A percentile compares a stretch with the other conserved stretches of the same genome.
Conservation (phyloP, 83 land plant genomes). For the Isoetes engelmannii region DNA sequence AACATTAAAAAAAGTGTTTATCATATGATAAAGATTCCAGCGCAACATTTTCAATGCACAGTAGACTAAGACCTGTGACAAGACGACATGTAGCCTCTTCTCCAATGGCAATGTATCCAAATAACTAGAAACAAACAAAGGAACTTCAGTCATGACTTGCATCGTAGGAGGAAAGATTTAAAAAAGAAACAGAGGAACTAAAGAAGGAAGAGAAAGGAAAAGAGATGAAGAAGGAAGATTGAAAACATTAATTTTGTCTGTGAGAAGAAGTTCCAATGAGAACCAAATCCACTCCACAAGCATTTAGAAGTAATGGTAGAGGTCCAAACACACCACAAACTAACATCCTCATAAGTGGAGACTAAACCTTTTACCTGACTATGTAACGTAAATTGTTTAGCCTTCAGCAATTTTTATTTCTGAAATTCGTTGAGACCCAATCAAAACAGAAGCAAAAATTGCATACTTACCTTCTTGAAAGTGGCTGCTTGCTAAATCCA, state of each 20-base stretch:
- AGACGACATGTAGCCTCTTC: slow-evolving; percentile 35
- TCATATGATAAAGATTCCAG: not conserved
- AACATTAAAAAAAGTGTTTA: not conserved
- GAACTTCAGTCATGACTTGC: too few species aligned
- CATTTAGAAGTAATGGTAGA: slow-evolving; percentile 3
- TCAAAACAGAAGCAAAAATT: too few species aligned
- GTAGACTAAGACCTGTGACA: slow-evolving; percentile 33
- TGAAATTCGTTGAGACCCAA: too few species aligned
- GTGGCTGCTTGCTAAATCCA: slow-evolving; percentile 26
- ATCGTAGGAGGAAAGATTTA: too few species aligned
- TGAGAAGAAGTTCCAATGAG: too few species aligned
- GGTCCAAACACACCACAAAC: not conserved
- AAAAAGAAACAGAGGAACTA: too few species aligned
- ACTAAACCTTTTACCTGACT: not conserved
- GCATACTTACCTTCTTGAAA: slow-evolving; percentile 41
- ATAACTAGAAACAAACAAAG: slow-evolving; percentile 14
- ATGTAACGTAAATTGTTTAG: too few species aligned
- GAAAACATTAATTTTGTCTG: too few species aligned
- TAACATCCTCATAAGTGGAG: not conserved
- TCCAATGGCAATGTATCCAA: slow-evolving; percentile 43
- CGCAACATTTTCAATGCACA: not conserved
- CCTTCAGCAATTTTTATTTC: too few species aligned
- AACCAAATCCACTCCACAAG: not conserved
- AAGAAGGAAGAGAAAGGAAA: too few species aligned
- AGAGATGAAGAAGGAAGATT: too few species aligned